Conservation (phyloP, 2,329 filamentous ascomycete species). For the Tolypocladium sp. region DNA sequence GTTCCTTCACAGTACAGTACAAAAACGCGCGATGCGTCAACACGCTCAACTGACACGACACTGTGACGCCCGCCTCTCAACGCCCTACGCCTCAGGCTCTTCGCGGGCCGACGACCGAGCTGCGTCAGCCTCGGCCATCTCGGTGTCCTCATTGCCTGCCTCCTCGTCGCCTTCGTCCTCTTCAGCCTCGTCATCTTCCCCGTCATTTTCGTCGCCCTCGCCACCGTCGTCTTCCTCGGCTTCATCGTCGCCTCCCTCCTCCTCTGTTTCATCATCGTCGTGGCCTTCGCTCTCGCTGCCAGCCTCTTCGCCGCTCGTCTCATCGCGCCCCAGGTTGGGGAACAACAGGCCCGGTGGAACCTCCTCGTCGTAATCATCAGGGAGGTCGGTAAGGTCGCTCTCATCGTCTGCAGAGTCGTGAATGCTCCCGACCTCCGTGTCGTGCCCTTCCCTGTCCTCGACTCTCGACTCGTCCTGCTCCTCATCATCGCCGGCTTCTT, state of each 20-base stretch:
- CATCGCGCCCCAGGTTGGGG: slow-evolving; percentile 31
- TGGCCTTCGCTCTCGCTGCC: slow-evolving; percentile 26
- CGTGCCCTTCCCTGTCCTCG: slow-evolving; percentile 14
- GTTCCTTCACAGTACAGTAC: not conserved
- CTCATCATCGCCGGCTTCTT: slow-evolving; percentile 19
- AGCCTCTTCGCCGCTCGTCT: slow-evolving; percentile 18
- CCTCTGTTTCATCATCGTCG: slow-evolving; percentile 21
- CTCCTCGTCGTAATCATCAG: slow-evolving; percentile 49
- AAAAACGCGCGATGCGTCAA: not conserved
- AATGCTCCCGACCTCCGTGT: slow-evolving; percentile 39
- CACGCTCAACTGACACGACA: not conserved
- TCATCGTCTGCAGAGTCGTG: slow-evolving; percentile 61
- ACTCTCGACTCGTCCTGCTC: slow-evolving; percentile 15
- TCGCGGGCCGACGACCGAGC: slow-evolving; percentile 1
- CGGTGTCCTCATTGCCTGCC: slow-evolving; percentile 2
- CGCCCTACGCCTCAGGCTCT: slow-evolving; percentile 3
- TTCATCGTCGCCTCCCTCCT: slow-evolving; percentile 4
- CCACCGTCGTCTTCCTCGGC: slow-evolving; percentile 5
- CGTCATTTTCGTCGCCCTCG: slow-evolving; percentile 4
- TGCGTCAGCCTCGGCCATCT: slow-evolving; percentile 1
- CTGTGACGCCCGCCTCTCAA: slow-evolving; percentile 2
- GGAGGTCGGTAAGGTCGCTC: slow-evolving; percentile 59
- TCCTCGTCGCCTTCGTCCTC: slow-evolving; percentile 6
- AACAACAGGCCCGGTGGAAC: slow-evolving; percentile 44
- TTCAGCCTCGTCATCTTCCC: slow-evolving; percentile 5